Percentiles rank a stretch among this genome's conserved stretches.
These are phyloP conservation scores for Torulaspora microellipsoides DNA, from an alignment of 805 yeast species.

Conservation along the genomic window DNA sequence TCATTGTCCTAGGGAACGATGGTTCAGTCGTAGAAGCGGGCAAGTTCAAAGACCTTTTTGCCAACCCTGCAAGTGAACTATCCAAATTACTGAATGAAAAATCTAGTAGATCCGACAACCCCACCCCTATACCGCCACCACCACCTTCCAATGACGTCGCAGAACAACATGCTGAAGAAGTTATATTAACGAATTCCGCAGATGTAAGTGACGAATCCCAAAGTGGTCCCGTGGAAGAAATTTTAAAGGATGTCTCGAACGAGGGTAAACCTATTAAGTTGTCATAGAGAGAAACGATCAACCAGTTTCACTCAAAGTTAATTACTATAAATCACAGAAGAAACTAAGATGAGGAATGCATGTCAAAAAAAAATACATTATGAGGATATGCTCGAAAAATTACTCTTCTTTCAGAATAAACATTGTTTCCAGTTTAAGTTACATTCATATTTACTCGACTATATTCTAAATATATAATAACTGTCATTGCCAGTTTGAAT, in stretches of 20 bases:
- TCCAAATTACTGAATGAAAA: slow-evolving; percentile 39
- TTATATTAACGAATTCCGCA: slow-evolving; percentile 3
- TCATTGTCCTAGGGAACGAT: slow-evolving; percentile 76
- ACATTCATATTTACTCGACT: too few species aligned
- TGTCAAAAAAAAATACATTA: too few species aligned
- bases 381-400: too few species aligned
- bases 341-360: too few species aligned
- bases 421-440: too few species aligned
- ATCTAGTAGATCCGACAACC: slow-evolving; percentile 17
- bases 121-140: slow-evolving; percentile 6
- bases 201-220: slow-evolving; percentile 4
- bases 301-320: too few species aligned
- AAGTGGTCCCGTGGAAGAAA: slow-evolving; percentile 20
- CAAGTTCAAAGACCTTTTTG: slow-evolving; percentile 51
- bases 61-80: slow-evolving; percentile 40
- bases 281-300: slow-evolving; percentile 1
- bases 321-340: too few species aligned
- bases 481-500: too few species aligned
- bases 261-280: slow-evolving; percentile 21
- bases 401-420: too few species aligned
- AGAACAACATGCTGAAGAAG: slow-evolving; percentile 11
- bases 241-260: slow-evolving; percentile 18
- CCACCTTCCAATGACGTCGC: slow-evolving; percentile 2
- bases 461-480: too few species aligned
- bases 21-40: slow-evolving; percentile 82